These are phyloP conservation scores for Eurotiales sp. DNA, from an alignment of 2,329 filamentous ascomycete species.

Conservation along the genomic window DNA sequence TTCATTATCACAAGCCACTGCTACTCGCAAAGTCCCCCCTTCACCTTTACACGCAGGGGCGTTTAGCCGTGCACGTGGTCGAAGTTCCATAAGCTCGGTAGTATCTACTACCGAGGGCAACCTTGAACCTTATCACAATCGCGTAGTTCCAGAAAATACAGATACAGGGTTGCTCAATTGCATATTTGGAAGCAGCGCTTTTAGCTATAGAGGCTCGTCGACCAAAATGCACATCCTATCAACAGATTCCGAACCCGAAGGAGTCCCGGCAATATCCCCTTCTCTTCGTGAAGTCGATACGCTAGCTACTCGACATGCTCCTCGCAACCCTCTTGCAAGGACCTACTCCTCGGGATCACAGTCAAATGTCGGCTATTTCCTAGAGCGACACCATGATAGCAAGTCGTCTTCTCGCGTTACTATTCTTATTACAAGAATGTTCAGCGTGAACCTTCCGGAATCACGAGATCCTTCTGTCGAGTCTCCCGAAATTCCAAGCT, in stretches of 20 bases:
- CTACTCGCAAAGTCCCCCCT: slow-evolving; percentile 29
- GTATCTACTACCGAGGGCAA: slow-evolving; percentile 22
- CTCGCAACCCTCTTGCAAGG: slow-evolving; percentile 33
- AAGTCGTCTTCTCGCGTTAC: slow-evolving; percentile 47
- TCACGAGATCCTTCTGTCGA: slow-evolving; percentile 36
- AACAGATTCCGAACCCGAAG: slow-evolving; percentile 32
- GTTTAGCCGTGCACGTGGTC: slow-evolving; percentile 39
- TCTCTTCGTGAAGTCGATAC: slow-evolving; percentile 17
- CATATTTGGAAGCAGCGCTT: slow-evolving; percentile 58
- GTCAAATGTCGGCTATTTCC: slow-evolving; percentile 16
- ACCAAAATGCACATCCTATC: slow-evolving; percentile 59
- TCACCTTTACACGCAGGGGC: slow-evolving; percentile 30
- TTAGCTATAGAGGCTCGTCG: slow-evolving; percentile 56
- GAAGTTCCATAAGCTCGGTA: slow-evolving; percentile 44
- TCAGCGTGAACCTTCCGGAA: slow-evolving; percentile 54
- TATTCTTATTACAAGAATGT: slow-evolving; percentile 56
- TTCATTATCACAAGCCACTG: slow-evolving; percentile 29
- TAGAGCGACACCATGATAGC: slow-evolving; percentile 26
- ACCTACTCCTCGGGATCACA: slow-evolving; percentile 36
- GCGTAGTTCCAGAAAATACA: slow-evolving; percentile 44
- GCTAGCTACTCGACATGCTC: slow-evolving; percentile 15
- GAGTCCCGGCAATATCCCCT: slow-evolving; percentile 24
- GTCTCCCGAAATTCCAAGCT: slow-evolving; percentile 25
- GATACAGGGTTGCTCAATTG: slow-evolving; percentile 54
- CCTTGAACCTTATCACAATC: slow-evolving; percentile 33